Conservation (phyloP, 78 protist species). For the Dictyostelium firmibasis region DNA sequence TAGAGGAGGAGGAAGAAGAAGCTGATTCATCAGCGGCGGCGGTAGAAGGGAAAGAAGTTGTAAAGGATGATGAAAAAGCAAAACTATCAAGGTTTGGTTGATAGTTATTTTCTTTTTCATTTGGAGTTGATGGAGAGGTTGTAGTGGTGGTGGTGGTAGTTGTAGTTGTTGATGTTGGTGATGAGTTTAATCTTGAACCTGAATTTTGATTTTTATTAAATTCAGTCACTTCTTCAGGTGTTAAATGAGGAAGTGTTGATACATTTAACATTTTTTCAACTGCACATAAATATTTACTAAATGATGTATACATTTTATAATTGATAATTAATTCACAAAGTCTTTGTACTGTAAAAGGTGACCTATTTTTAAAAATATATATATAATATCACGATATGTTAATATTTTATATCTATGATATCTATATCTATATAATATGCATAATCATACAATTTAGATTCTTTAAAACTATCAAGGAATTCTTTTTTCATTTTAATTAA, state of each 20-base stretch:
- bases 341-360: slow-evolving; percentile 78
- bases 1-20: too few species aligned
- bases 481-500: slow-evolving; percentile 25
- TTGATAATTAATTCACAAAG: slow-evolving; percentile 67
- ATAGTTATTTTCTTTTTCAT: not conserved
- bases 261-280: slow-evolving; percentile 78
- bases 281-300: slow-evolving; percentile 70
- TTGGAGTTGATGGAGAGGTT: not conserved
- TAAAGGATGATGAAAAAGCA: not conserved
- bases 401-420: too few species aligned
- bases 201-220: slow-evolving; percentile 28
- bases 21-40: not conserved
- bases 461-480: slow-evolving; percentile 31
- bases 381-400: too few species aligned
- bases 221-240: slow-evolving; percentile 69
- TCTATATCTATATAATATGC: too few species aligned
- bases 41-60: not conserved
- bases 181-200: not conserved
- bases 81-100: not conserved
- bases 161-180: not conserved
- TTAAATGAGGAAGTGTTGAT: slow-evolving; percentile 56
- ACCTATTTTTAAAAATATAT: not conserved
- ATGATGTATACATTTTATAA: slow-evolving; percentile 65
- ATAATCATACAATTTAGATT: slow-evolving; percentile 26
- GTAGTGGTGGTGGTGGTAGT: not conserved